Conservation (phyloP, 768 basidiomycete species). For the Podaxis pistillaris region DNA sequence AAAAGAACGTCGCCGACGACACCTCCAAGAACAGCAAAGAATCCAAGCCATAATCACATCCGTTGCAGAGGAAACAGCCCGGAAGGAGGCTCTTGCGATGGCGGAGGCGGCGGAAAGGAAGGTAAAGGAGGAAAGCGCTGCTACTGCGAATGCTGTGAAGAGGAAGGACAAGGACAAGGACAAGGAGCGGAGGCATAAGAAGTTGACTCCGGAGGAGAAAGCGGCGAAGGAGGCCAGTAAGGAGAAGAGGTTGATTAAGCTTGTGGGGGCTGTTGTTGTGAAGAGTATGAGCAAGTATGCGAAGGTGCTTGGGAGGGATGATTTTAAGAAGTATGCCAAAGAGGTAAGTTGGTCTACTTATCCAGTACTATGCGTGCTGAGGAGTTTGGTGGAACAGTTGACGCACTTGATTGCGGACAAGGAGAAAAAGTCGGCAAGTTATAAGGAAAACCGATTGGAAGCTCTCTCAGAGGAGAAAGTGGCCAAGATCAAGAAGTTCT, state of each 20-base stretch:
- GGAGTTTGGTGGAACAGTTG: slow-evolving; percentile 45
- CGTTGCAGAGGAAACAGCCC: slow-evolving; percentile 31
- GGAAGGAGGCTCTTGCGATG: slow-evolving; percentile 26
- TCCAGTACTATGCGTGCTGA: background rate
- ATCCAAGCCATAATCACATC: slow-evolving; percentile 36
- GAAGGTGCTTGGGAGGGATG: slow-evolving; percentile 68
- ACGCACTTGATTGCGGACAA: slow-evolving; percentile 88
- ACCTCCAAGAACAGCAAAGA: slow-evolving; percentile 16
- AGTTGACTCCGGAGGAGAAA: slow-evolving; percentile 51
- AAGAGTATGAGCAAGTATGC: slow-evolving; percentile 90
- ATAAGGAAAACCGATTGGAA: slow-evolving; percentile 71
- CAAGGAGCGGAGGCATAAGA: slow-evolving; percentile 66
- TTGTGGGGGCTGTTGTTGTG: slow-evolving; percentile 89
- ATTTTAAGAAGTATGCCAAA: slow-evolving; percentile 94
- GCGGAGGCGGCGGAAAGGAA: slow-evolving; percentile 29
- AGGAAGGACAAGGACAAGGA: slow-evolving; percentile 26
- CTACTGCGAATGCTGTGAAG: slow-evolving; percentile 26
- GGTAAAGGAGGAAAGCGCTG: slow-evolving; percentile 19
- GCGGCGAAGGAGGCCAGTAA: slow-evolving; percentile 65
- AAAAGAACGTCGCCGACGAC: background rate
- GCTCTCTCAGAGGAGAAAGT: slow-evolving; percentile 83
- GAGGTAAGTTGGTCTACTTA: slow-evolving; percentile 55
- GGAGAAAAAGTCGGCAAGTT: slow-evolving; percentile 88
- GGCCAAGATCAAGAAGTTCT: slow-evolving; percentile 87
- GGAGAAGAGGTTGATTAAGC: slow-evolving; percentile 80